Percentiles rank a stretch among this genome's conserved stretches.
These are phyloP conservation scores for Acacia crassicarpa DNA, from an alignment of 306 rosid species.

Conservation along the genomic window DNA sequence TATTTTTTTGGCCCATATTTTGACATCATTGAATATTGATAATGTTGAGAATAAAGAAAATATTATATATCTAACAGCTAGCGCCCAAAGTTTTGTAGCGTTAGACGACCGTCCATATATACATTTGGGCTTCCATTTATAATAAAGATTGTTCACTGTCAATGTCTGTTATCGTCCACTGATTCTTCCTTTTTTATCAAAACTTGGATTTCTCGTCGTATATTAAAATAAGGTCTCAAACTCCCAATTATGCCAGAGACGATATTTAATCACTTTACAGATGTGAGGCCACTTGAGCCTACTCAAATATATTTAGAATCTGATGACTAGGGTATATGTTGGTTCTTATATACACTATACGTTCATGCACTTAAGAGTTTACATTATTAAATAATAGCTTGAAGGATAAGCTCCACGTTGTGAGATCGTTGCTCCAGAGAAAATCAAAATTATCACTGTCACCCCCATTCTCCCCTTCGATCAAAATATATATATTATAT, in stretches of 20 bases:
- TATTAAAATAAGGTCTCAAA: neutral
- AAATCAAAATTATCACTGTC: conserved; percentile 10
- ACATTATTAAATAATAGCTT: neutral
- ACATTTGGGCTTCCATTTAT: neutral
- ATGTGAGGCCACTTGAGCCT: conserved; percentile 25
- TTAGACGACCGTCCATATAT: neutral
- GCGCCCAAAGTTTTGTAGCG: neutral
- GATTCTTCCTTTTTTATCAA: neutral
- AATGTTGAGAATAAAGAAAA: neutral
- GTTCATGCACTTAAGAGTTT: neutral
- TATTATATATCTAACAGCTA: neutral
- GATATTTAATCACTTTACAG: conserved; percentile 9
- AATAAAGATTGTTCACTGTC: neutral
- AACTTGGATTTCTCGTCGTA: neutral
- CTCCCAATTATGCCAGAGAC: neutral
- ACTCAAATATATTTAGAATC: neutral
- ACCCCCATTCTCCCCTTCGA: neutral
- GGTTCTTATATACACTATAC: neutral
- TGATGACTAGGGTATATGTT: neutral
- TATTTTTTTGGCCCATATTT: neutral
- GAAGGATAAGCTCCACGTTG: conserved; percentile 19
- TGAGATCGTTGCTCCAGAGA: conserved; percentile 6
- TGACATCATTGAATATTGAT: neutral
- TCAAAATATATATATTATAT: neutral
- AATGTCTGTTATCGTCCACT: neutral